Evolutionary conservation across 2,329 filamentous ascomycete genomes (phyloP).

Genomic region (Sporothrix brunneoviolacea): DNA sequence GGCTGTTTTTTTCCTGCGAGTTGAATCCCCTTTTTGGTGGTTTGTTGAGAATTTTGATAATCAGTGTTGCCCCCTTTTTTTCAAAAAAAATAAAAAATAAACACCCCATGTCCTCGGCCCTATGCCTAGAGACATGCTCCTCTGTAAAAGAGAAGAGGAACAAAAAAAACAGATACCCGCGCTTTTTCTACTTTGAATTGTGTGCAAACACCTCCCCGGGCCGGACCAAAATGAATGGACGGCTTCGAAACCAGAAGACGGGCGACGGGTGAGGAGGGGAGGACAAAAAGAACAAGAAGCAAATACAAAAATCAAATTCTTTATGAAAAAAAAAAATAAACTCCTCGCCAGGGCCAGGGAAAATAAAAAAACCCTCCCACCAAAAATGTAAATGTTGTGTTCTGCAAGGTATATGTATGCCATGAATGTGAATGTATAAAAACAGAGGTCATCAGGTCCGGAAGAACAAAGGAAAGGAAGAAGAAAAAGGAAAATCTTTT

Average conservation of each 20-base stretch:
- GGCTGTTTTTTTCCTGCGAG: too few species aligned
- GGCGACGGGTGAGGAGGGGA: neutral
- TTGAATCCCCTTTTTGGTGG: too few species aligned
- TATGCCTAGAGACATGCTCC: too few species aligned
- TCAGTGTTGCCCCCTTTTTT: too few species aligned
- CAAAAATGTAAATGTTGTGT: neutral
- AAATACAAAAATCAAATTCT: neutral
- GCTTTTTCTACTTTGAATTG: constrained; percentile 4
- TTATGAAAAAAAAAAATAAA: neutral
- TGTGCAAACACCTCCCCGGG: neutral
- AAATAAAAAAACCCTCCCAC: neutral
- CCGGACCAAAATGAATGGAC: constrained; percentile 1
- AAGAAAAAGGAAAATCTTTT: neutral
- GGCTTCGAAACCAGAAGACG: neutral
- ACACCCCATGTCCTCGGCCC: too few species aligned
- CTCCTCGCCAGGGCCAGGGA: neutral
- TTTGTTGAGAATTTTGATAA: too few species aligned
- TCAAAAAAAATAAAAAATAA: too few species aligned
- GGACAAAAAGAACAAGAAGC: neutral
- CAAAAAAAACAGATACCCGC: neutral
- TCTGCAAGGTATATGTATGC: constrained; percentile 9
- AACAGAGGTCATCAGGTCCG: constrained; percentile 5
- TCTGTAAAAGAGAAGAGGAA: too few species aligned
- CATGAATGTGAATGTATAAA: constrained; percentile 1
- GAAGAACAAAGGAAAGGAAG: constrained; percentile 1